Conservation (phyloP, 306 rosid species). For the Vicia faba region DNA sequence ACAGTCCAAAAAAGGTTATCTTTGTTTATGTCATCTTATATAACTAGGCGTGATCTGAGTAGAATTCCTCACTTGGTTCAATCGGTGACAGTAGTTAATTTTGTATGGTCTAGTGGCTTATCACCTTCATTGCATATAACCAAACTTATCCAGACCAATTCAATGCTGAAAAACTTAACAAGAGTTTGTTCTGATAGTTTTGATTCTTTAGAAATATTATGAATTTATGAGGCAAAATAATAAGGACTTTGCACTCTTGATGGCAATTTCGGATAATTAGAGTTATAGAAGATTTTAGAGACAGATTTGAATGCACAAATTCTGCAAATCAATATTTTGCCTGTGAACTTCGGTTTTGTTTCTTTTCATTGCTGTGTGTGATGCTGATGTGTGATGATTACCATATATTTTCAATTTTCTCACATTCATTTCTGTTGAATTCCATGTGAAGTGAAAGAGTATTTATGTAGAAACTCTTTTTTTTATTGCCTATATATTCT, state of each 20-base stretch:
- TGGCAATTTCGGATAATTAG: conserved; percentile 23
- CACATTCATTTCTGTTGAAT: too few species aligned
- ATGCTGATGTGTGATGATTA: conserved; percentile 9
- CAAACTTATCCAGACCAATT: conserved; percentile 7
- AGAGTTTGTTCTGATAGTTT: conserved; percentile 1
- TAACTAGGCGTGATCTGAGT: conserved; percentile 17
- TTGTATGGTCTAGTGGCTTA: conserved; percentile 18
- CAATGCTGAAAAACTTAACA: conserved; percentile 5
- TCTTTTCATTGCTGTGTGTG: conserved; percentile 5
- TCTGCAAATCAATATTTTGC: not conserved
- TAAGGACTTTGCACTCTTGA: conserved; percentile 4
- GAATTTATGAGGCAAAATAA: conserved; percentile 14
- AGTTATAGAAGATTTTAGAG: conserved; percentile 15
- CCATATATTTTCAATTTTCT: not conserved
- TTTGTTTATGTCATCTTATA: conserved; percentile 1
- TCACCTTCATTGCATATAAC: conserved; percentile 3
- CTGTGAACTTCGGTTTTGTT: not conserved
- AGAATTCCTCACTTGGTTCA: conserved; percentile 6
- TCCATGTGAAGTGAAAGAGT: too few species aligned
- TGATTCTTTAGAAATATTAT: not conserved
- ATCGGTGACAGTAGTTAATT: not conserved
- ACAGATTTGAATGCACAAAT: conserved; percentile 5
- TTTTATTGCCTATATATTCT: too few species aligned
- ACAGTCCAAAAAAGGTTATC: conserved; percentile 65
- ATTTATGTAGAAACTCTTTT: too few species aligned